Conservation (phyloP, 331 rosid species). For the Ulmus americana region DNA sequence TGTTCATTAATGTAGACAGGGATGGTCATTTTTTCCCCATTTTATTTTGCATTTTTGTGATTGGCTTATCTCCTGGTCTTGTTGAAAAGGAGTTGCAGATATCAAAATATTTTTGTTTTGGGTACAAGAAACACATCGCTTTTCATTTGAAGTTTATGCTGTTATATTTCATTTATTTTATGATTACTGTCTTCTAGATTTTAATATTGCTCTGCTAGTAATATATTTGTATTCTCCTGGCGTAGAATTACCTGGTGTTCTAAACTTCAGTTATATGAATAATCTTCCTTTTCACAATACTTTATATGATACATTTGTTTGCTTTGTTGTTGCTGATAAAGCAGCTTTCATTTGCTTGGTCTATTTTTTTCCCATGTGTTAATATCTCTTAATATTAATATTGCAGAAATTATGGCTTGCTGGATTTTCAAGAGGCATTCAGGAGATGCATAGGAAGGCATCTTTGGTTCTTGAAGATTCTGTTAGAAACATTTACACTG, state of each 20-base stretch:
- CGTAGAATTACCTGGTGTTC: not conserved
- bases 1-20: not conserved
- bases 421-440: conserved; percentile 97
- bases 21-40: not conserved
- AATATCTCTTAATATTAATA: conserved; percentile 22
- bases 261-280: not conserved
- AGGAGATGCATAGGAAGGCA: conserved; percentile 99
- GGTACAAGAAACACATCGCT: not conserved
- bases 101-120: not conserved
- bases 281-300: too few species aligned
- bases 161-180: not conserved
- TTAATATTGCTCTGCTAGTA: not conserved
- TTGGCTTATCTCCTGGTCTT: not conserved
- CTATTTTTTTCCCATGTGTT: not conserved
- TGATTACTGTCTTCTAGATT: not conserved
- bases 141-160: not conserved
- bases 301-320: not conserved
- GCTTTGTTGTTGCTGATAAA: not conserved
- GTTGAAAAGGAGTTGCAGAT: not conserved
- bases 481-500: conserved; percentile 96
- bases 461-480: conserved; percentile 99
- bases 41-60: not conserved
- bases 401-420: conserved; percentile 97
- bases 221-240: conserved; percentile 1
- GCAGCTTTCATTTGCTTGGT: not conserved